Conservation (phyloP, 768 basidiomycete genomes). For the Trichaptum fuscoviolaceum region DNA sequence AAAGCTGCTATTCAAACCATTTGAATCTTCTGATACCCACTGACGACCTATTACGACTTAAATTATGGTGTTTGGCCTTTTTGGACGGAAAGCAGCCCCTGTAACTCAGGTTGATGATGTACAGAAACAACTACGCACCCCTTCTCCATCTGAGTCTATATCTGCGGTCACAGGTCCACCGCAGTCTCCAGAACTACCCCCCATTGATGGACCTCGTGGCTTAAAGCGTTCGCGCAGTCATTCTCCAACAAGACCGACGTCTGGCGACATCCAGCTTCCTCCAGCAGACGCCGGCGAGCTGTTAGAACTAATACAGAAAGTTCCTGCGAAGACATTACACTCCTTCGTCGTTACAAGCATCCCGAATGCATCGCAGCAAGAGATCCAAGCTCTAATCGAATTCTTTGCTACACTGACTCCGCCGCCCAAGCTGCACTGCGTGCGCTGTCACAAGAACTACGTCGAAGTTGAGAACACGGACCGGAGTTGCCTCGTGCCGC, state of each 20-base stretch:
- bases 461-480: conserved; percentile 74
- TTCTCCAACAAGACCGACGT: conserved; percentile 21
- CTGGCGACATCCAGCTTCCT: conserved; percentile 17
- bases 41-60: background rate
- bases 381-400: conserved; percentile 40
- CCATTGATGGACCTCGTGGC: conserved; percentile 31
- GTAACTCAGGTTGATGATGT: conserved; percentile 7
- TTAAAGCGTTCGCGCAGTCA: conserved; percentile 30
- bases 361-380: conserved; percentile 28
- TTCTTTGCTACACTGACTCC: conserved; percentile 63
- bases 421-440: conserved; percentile 67
- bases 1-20: background rate
- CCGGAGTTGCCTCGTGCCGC: conserved; percentile 60
- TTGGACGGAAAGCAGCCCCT: conserved; percentile 24
- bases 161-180: conserved; percentile 15
- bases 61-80: conserved; percentile 38
- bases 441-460: conserved; percentile 66
- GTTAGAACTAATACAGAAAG: conserved; percentile 44
- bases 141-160: conserved; percentile 43
- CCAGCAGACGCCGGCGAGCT: conserved; percentile 39
- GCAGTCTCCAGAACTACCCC: conserved; percentile 20
- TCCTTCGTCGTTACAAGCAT: conserved; percentile 54
- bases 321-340: conserved; percentile 66
- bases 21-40: background rate
- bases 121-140: conserved; percentile 42